Base-by-base conservation (phyloP, 1,284 basidiomycete genomes). In the Heliocybe sulcata region DNA sequence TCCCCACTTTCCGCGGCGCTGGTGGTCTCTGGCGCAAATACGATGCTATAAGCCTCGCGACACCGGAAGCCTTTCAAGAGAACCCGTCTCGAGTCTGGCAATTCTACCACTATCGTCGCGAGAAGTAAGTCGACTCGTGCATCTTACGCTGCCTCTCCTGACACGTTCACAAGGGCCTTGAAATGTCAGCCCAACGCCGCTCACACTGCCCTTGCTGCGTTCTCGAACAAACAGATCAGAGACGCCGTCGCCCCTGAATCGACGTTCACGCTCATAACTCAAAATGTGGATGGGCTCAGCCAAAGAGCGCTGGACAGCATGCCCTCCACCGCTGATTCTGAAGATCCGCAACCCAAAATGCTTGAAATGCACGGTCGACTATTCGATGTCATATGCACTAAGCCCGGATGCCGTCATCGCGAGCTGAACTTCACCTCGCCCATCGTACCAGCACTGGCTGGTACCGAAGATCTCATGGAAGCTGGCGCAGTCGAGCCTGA, bases 361-460 rank as follows among this genome's bases (percentile, higher is more conserved):
- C 63, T 84, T 16, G 82, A 87, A 65, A 87, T 86, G 82, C 85
- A 87, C 61, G 84, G 83, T 2, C 67, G 77, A 35, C 68, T 86
- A 1, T 78, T 83, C 64, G 80, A 82, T 60, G 73, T 81, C 8
- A 59, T 69, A 22, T 87, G 83, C 68, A 80, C 77, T 0, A 62
- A 67, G 16, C 19, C 55, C 1, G 38, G 55, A 2, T 85, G 82
- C 60, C 58, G 64, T 1, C 69, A 81, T 56, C 55, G 65, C 11
- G 72, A 75, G 52, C 67, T 67, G 54, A 73, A 80, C 59, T 63
- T 63, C 16, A 59, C 61, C 27, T 77, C 76, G 16, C 83, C 82
- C 0, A 70, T 87, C 25, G 82, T 77, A 55, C 65, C 73, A 3
- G 76, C 73, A 1, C 69, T 87, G 3, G 65, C 59, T 10, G 81